Evolutionary conservation across 805 yeast species (phyloP), one percentile per base, ranked within the genome.

Genomic region (Starmerella gropengiesseri): DNA sequence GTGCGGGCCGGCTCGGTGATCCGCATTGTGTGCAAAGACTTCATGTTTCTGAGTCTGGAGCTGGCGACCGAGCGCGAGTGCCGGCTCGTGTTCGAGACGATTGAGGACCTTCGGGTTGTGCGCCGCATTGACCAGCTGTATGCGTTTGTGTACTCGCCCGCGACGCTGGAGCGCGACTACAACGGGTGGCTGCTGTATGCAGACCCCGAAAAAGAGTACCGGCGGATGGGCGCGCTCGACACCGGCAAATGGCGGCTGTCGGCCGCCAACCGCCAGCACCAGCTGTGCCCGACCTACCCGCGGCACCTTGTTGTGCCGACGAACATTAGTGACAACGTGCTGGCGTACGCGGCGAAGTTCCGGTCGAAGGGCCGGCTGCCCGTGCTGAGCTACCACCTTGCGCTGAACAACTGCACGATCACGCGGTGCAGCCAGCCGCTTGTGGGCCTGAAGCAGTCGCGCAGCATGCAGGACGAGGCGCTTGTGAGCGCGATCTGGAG

Each of bases 381-480:
- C 0, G 80, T 77, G 0, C 62, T 91, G 31, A 73, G 87, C 2
- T 91, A 86, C 60, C 78, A 73, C 55, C 82, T 86, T 59, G 61
- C 71, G 38, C 63, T 69, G 33, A 84, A 67, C 50, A 41, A 51
- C 1, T 78, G 91, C 55, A 72, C 91, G 1, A 85, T 91, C 14
- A 78, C 91, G 0, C 68, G 98, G 45, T 83, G 95, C 54, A 70
- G 96, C 2, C 98, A 91, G 63, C 98, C 98, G 0, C 62, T 89
- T 50, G 87, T 87, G 1, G 97, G 98, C 0, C 54, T 91, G 14
- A 86, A 84, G 46, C 94, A 86, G 57, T 75, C 78, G 50, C 65
- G 97, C 37, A 85, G 94, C 2, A 69, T 83, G 21, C 98, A 91
- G 60, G 98, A 91, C 66, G 98, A 91, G 58, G 78, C 75, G 49